Base-by-base conservation (phyloP, 345 rosid genomes). In the Populus simonii region DNA sequence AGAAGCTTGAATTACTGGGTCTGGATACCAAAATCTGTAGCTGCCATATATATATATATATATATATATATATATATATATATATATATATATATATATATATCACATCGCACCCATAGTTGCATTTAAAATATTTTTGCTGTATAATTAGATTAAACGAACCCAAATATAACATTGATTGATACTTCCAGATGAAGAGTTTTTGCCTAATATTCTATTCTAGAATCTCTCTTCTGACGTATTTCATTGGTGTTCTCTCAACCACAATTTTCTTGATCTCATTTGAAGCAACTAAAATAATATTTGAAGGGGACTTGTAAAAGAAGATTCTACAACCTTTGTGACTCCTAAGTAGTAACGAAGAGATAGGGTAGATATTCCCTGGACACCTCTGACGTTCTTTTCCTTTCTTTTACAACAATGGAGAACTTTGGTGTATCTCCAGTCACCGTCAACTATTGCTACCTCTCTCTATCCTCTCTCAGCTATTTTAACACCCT, bases 361-460 rank as follows among this genome's bases (percentile, higher is more conserved):
- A 39, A 13, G 27, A 1, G 36, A n/a, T 13, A 33, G 53, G 5
- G 20, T 11, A 74, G 25, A 75, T 70, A 73, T 79, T 78, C 82
- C 38, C 10, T 59, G 57, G 82, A 45, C 79, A 81, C 74, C 13
- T 4, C n/a, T 2, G 39, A 27, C 45, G 63, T 71, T 74, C 72
- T 43, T 81, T 74, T 68, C 78, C 73, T 79, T 53, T 38, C 69
- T 53, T 25, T 36, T 4, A 76, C 31, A 75, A 7, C 72, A 69
- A 65, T 5, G 36, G 66, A 47, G 70, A 65, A 39, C 75, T 55
- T 74, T 55, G 45, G 35, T 22, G 53, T 53, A 35, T 51, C 70
- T 41, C 9, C 1, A 23, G 68, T 29, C 31, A 23, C 75, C 16
- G 25, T 66, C 80, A 47, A 49, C 43, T 22, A 66, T 31, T 33